Conservation (phyloP, 2,329 filamentous ascomycete genomes). For the Cryphonectria radicalis region DNA sequence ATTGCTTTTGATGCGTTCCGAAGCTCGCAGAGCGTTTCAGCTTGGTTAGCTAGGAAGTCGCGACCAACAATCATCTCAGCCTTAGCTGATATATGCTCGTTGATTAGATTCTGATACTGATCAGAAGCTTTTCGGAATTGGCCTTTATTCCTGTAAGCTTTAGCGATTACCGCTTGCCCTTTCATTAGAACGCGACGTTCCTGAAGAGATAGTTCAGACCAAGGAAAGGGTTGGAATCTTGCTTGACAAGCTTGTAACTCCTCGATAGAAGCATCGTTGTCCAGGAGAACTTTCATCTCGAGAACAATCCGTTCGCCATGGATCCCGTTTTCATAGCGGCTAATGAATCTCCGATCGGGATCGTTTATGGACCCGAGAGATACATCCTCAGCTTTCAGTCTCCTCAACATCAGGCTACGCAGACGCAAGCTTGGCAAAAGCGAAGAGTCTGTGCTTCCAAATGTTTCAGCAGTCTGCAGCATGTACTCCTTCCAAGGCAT, state of each 20-base stretch:
- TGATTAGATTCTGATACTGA: background rate
- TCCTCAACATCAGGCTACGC: background rate
- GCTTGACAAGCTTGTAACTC: background rate
- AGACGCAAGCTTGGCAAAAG: background rate
- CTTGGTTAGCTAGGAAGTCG: background rate
- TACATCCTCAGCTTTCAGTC: background rate
- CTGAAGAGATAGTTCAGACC: background rate
- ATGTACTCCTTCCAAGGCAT: constrained; percentile 3
- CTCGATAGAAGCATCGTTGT: background rate
- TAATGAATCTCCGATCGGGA: background rate
- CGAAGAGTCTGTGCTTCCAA: background rate
- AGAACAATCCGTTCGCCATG: constrained; percentile 5
- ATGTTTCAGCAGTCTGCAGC: background rate
- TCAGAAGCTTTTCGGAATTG: background rate
- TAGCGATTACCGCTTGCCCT: background rate
- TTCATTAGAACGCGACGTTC: background rate
- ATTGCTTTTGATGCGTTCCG: background rate
- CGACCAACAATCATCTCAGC: background rate
- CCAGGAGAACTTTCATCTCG: background rate
- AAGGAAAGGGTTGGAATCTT: background rate
- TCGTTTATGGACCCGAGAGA: background rate
- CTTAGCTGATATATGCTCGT: background rate
- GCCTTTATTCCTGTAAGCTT: background rate
- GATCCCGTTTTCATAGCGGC: background rate
- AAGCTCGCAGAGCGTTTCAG: background rate